A percentile compares a stretch with the other conserved stretches of the same genome.
Conservation (phyloP, 106 monocot genomes). For the Platanthera zijinensis region DNA sequence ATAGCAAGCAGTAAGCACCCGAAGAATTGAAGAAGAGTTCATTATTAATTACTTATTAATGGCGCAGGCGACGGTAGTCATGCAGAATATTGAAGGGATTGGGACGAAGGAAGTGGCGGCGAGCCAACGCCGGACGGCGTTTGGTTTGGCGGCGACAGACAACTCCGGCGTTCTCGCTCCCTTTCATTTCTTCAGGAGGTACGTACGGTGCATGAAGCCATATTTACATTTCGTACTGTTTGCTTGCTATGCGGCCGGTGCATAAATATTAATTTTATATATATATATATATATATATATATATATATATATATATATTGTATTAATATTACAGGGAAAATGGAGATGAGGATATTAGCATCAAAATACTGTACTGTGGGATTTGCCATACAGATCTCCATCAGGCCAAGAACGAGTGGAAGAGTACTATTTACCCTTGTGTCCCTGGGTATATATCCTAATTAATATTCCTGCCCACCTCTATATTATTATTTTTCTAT, state of each 20-base stretch:
- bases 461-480: too few relatives aligned
- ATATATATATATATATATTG: too few relatives aligned
- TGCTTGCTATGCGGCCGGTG: too few relatives aligned
- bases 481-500: too few relatives aligned
- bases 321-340: slow-evolving; percentile 14
- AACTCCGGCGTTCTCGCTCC: slow-evolving; percentile 6
- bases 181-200: slow-evolving; percentile 5
- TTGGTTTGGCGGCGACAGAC: slow-evolving; percentile 12
- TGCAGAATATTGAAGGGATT: slow-evolving; percentile 1
- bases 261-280: too few relatives aligned
- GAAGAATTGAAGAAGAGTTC: too few relatives aligned
- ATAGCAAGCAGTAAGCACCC: too few relatives aligned
- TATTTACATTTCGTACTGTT: too few relatives aligned
- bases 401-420: slow-evolving; percentile 37
- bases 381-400: slow-evolving; percentile 51
- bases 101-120: not conserved
- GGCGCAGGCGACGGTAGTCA: too few relatives aligned
- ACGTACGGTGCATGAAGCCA: too few relatives aligned
- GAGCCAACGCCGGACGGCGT: not conserved
- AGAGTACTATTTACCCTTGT: slow-evolving; percentile 26
- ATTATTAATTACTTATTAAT: too few relatives aligned
- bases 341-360: slow-evolving; percentile 35
- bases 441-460: slow-evolving; percentile 33
- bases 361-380: slow-evolving; percentile 50
- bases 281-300: not conserved